A percentile compares a stretch with the other conserved stretches of the same genome.
phyloP scores from a whole-genome alignment of 2,329 filamentous ascomycete genomes.

The Fusarium decemcellulare region DNA sequence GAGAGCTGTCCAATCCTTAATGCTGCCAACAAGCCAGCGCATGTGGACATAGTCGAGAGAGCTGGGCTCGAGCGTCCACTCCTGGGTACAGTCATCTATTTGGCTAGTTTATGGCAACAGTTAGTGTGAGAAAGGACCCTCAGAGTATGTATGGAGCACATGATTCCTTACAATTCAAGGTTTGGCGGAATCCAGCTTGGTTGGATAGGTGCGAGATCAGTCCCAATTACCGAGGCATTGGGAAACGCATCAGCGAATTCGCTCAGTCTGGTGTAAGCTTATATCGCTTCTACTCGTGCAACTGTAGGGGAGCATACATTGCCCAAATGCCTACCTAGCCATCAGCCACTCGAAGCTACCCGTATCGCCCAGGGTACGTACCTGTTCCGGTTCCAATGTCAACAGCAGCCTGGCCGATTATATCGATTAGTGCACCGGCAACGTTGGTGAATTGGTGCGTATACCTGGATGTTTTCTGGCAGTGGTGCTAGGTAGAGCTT shows the following conservation, averaged over 20 bases:
- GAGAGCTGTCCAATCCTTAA: not conserved
- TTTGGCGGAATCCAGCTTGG: constrained; percentile 17
- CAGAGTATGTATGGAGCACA: rapidly evolving
- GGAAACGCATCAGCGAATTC: constrained; percentile 14
- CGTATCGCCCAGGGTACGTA: rapidly evolving
- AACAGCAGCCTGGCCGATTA: not conserved
- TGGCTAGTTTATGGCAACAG: not conserved
- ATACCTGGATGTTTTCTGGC: not conserved
- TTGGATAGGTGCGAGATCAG: constrained; percentile 13
- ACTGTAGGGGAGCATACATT: not conserved
- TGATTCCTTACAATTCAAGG: not conserved
- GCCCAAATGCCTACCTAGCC: not conserved
- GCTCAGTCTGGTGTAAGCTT: not conserved
- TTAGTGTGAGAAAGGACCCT: rapidly evolving
- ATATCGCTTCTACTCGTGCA: not conserved
- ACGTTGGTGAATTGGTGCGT: not conserved
- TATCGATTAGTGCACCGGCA: not conserved
- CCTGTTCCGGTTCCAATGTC: constrained; percentile 21
- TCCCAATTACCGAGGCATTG: not conserved
- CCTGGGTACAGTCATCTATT: not conserved
- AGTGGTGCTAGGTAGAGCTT: not conserved
- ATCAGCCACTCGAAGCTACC: rapidly evolving
- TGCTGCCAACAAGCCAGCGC: not conserved
- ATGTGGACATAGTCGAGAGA: not conserved
- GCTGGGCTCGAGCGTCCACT: not conserved